Base-by-base conservation (phyloP, 2,329 filamentous ascomycete genomes). In the Pseudogymnoascus sp. region DNA sequence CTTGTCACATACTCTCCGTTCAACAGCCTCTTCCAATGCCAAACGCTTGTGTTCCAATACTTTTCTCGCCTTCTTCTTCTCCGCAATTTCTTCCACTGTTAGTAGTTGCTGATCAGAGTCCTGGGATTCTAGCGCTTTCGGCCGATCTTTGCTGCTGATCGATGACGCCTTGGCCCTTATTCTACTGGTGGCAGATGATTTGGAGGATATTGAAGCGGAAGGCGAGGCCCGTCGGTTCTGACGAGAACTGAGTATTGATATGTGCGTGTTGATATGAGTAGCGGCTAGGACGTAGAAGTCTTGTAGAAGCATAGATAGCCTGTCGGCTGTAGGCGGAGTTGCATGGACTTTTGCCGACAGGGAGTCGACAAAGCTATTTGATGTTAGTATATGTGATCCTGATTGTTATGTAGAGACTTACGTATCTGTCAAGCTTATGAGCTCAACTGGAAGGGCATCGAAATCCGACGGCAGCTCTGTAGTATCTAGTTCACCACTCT, bases 371-470 rank as follows among this genome's bases (percentile, higher is more conserved):
- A 99, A 99, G 71, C 91, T 94, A 70, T 50, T 38, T 60, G 70
- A 63, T 68, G 68, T 61, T 66, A 54, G 36, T 59, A 57, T 58
- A 62, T 58, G 43, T 57, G 57, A 37, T 22, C 5, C 22, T 39
- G 18, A 9, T 37, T 38, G 67, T 62, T 57, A 60, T 57, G 33
- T 47, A 12, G 5, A 36, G 37, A 60, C 61, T 33, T 78, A 92
- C 90, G 89, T 90, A 74, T 97, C 93, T 18, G 89, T 91, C 71
- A 97, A 77, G 73, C 90, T 94, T 62, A 94, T 83, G 63, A 99
- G 84, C 80, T 99, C 94, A 69, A 97, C 94, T 12, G 94, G 94
- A 41, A 99, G 84, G 70, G 96, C 89, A 68, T 96, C 90, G 65
- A 94, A 87, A 62, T 90, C 87, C 47, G 66, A 65, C 6, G 69